A percentile compares a stretch with the other conserved stretches of the same genome.
Evolutionary conservation across 192 early-diverging fungal genomes (phyloP).

Genomic region (Coemansia biformis): DNA sequence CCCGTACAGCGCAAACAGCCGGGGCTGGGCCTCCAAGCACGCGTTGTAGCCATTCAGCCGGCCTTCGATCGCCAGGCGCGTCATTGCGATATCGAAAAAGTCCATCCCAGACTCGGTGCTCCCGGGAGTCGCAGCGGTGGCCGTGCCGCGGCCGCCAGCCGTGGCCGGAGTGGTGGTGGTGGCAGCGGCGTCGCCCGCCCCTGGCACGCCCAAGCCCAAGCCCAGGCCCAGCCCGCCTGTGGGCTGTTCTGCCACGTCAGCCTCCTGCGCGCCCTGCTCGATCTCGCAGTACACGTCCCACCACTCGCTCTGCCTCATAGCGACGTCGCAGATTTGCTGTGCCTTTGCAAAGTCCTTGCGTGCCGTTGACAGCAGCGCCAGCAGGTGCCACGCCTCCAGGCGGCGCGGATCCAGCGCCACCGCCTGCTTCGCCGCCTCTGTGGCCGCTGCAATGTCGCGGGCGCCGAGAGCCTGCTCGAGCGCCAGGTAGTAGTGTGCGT

Average conservation of each 20-base stretch:
- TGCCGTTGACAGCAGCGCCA: conserved; percentile 61
- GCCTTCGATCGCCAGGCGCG: conserved; percentile 54
- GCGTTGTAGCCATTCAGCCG: conserved; percentile 52
- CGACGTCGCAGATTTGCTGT: conserved; percentile 60
- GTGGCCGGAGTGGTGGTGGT: too few species aligned
- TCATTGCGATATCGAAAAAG: conserved; percentile 59
- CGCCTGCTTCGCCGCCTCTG: conserved; percentile 51
- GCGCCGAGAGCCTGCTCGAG: conserved; percentile 62
- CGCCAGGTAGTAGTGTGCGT: conserved; percentile 62
- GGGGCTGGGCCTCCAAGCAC: conserved; percentile 53
- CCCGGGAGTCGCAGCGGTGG: background rate
- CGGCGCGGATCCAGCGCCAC: conserved; percentile 52
- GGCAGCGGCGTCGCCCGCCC: too few species aligned
- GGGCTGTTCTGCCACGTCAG: background rate
- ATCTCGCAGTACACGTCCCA: conserved; percentile 28
- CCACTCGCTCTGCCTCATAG: conserved; percentile 56
- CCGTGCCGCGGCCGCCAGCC: background rate
- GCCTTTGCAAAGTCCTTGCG: conserved; percentile 63
- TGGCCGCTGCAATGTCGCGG: conserved; percentile 57
- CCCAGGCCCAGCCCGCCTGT: too few species aligned
- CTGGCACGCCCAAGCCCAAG: too few species aligned
- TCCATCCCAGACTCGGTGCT: conserved; percentile 54
- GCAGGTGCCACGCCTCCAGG: conserved; percentile 70
- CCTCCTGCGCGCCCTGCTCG: background rate
- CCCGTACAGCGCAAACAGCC: conserved; percentile 61